A percentile compares a stretch with the other conserved stretches of the same genome.
These are phyloP conservation scores for Selaginella moellendorffii DNA, from an alignment of 75 land plant genomes.

Conservation along the genomic window DNA sequence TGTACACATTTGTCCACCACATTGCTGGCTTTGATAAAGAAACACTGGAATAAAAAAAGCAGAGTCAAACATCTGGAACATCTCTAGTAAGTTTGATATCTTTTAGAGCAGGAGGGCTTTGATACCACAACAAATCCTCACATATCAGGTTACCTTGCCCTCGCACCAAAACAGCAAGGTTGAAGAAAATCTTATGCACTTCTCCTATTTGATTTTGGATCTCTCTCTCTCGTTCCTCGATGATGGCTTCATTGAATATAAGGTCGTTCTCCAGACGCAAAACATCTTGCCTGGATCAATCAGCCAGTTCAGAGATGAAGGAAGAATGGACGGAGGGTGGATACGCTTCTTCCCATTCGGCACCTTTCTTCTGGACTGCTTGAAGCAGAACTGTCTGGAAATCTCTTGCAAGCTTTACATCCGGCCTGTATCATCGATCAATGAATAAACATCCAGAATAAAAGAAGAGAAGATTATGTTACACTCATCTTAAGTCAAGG, in stretches of 20 bases:
- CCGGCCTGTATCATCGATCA: no score
- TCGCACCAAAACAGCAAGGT: slow-evolving; percentile 74
- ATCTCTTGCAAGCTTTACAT: slow-evolving; percentile 91
- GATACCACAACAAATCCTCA: slow-evolving; percentile 2
- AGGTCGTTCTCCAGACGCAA: slow-evolving; percentile 23
- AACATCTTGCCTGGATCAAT: slow-evolving; percentile 10
- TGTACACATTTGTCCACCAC: no score
- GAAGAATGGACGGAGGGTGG: slow-evolving; percentile 36
- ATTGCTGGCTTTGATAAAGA: no score
- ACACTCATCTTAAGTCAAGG: no score
- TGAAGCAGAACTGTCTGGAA: slow-evolving; percentile 71
- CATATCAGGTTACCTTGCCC: slow-evolving; percentile 61
- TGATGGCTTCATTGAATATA: slow-evolving; percentile 75
- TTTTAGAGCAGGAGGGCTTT: neutral
- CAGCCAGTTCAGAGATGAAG: neutral
- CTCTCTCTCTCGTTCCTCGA: slow-evolving; percentile 79
- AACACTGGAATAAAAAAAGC: no score
- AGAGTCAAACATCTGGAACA: slow-evolving; percentile 39
- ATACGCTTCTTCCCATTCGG: slow-evolving; percentile 64
- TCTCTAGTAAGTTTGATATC: slow-evolving; percentile 32
- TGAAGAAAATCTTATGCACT: slow-evolving; percentile 77
- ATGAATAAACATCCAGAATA: neutral
- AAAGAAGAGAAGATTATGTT: neutral
- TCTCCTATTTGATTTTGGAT: slow-evolving; percentile 81
- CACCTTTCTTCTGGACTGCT: slow-evolving; percentile 62